These are phyloP conservation scores for Kwoniella sp. DNA, from an alignment of 768 basidiomycete species.

Conservation along the genomic window DNA sequence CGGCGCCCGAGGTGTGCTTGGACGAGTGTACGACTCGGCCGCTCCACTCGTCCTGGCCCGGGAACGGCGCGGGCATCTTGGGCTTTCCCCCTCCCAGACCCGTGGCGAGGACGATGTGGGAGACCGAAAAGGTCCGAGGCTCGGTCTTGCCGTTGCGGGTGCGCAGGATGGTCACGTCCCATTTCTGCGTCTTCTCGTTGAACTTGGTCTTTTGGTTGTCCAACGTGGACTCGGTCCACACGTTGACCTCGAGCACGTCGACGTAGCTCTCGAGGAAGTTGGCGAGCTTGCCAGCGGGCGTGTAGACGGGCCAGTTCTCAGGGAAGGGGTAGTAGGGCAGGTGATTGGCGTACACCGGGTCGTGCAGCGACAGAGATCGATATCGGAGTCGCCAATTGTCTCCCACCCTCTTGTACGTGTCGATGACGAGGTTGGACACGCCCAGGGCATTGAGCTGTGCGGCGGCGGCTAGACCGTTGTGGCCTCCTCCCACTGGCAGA, in stretches of 20 bases:
- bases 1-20: conserved; percentile 25
- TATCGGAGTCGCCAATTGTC: conserved; percentile 56
- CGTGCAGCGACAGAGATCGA: conserved; percentile 51
- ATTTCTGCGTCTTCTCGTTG: conserved; percentile 48
- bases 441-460: conserved; percentile 63
- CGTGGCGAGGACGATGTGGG: conserved; percentile 59
- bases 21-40: conserved; percentile 38
- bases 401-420: conserved; percentile 50
- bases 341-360: conserved; percentile 51
- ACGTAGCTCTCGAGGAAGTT: conserved; percentile 68
- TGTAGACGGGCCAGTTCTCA: conserved; percentile 52
- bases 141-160: conserved; percentile 14
- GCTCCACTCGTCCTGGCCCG: conserved; percentile 29
- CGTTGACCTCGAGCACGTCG: conserved; percentile 59
- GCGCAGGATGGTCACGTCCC: conserved; percentile 38
- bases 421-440: conserved; percentile 60
- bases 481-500: conserved; percentile 33
- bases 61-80: conserved; percentile 52
- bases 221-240: conserved; percentile 55
- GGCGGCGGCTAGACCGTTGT: conserved; percentile 60
- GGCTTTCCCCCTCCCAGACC: conserved; percentile 57
- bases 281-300: conserved; percentile 58
- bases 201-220: conserved; percentile 31
- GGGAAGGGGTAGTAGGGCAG: conserved; percentile 58
- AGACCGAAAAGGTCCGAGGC: conserved; percentile 49